Evolutionary conservation across 306 rosid species (phyloP), one percentile per base, ranked within the genome.

Genomic region (Hippophae tibetana): DNA sequence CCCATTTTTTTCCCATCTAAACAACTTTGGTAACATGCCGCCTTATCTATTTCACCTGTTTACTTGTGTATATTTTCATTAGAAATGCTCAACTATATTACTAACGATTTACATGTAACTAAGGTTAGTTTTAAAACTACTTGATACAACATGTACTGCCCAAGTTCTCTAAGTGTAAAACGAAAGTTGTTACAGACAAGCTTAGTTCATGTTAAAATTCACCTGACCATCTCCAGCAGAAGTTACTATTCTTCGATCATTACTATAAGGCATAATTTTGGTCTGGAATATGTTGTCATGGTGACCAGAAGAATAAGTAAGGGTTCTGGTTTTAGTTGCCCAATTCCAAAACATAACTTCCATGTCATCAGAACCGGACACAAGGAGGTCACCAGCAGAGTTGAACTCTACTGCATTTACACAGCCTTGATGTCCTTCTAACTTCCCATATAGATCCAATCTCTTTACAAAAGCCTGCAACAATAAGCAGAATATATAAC

Each of bases 191-290:
- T 31, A 31, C 5, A 31, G 38, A 31, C 38, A 31, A 31, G 5
- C 3, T 12, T 38, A 26, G 58, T 11, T 23, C 68, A 48, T 62
- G 49, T 13, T 18, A 14, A 51, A 44, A 55, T 51, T 49, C 66
- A 82, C 87, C 82, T 82, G 65, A 38, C 87, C 87, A 76, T 82
- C 87, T 44, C 67, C 71, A 65, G 80, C 69, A 61, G 82, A 78
- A 78, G 87, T 82, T 26, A 78, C 80, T 61, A 82, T 68, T 54
- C 45, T 71, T 11, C 57, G 44, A 61, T 78, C 84, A 65, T 64
- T 67, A 6, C 79, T 53, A 47, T 78, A 75, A 31, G 87, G 84
- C 82, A 76, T 78, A 26, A 82, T 63, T 58, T 58, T 82, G 14
- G 82, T 65, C 71, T 82, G 82, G 54, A 73, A 78, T 49, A 78